phyloP scores from a whole-genome alignment of 2,329 filamentous ascomycete genomes.

The Colletotrichum plurivorum region DNA sequence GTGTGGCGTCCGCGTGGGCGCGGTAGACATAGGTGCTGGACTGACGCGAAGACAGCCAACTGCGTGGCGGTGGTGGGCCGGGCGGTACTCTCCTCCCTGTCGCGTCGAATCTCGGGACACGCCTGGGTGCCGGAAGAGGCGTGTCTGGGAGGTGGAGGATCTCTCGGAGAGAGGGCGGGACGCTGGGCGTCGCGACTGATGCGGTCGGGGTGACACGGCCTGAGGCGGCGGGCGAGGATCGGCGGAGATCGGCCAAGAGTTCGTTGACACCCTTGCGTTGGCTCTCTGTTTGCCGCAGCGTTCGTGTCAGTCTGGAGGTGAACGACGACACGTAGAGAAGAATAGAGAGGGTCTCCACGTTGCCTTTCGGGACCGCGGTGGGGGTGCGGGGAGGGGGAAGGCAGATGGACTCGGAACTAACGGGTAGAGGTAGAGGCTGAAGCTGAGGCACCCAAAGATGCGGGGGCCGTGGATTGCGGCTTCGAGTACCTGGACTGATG shows the following conservation, averaged over 20 bases:
- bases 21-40: conserved; percentile 40
- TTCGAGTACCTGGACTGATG: conserved; percentile 70
- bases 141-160: conserved; percentile 73
- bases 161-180: conserved; percentile 71
- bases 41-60: conserved; percentile 61
- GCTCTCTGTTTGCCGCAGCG: conserved; percentile 44
- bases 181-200: conserved; percentile 46
- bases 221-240: conserved; percentile 51
- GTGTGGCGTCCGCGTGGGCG: conserved; percentile 27
- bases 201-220: conserved; percentile 24
- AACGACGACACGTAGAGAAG: neutral
- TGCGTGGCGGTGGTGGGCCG: conserved; percentile 71
- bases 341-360: neutral
- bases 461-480: conserved; percentile 66
- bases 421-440: conserved; percentile 37
- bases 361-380: neutral
- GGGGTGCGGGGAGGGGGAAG: neutral
- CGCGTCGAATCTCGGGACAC: conserved; percentile 58
- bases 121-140: conserved; percentile 64
- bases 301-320: conserved; percentile 22
- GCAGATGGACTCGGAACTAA: conserved; percentile 17
- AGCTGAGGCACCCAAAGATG: conserved; percentile 41
- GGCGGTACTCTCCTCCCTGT: conserved; percentile 67
- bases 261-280: conserved; percentile 69
- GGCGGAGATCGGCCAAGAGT: conserved; percentile 70